phyloP scores from a whole-genome alignment of 441 rosid genomes.

The Adansonia madagascariensis region DNA sequence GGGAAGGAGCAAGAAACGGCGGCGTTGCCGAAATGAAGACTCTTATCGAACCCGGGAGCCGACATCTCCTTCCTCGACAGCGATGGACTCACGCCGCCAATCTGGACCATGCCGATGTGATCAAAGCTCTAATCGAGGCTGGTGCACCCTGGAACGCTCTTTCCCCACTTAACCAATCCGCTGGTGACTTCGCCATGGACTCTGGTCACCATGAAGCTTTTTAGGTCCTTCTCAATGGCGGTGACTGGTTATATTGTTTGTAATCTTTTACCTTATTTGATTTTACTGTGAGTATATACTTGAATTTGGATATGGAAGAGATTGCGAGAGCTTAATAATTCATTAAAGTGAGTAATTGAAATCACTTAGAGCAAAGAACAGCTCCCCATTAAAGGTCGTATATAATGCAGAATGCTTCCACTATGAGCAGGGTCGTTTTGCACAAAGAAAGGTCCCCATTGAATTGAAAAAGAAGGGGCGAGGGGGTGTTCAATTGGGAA shows the following conservation, averaged over 20 bases:
- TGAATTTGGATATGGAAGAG: background rate
- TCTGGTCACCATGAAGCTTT: conserved; percentile 74
- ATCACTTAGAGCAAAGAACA: conserved; percentile 1
- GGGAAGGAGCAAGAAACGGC: conserved; percentile 65
- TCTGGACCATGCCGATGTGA: conserved; percentile 57
- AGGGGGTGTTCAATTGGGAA: background rate
- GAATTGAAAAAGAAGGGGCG: background rate
- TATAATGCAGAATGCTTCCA: too few relatives aligned
- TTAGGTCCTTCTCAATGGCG: conserved; percentile 64
- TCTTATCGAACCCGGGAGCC: conserved; percentile 55
- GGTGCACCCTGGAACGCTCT: conserved; percentile 95
- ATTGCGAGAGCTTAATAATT: background rate
- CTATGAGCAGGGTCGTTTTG: too few relatives aligned
- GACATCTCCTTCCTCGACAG: conserved; percentile 67
- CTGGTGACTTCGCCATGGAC: conserved; percentile 86
- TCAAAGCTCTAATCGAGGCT: conserved; percentile 61
- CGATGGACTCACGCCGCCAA: conserved; percentile 74
- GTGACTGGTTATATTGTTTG: conserved; percentile 29
- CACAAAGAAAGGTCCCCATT: too few relatives aligned
- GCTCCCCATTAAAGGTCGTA: background rate
- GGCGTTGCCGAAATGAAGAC: conserved; percentile 44
- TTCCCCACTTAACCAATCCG: conserved; percentile 64
- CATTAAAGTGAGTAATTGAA: background rate
- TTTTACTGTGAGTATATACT: background rate
- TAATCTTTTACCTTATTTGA: too few relatives aligned